These are phyloP conservation scores for Pleurotus tuoliensis DNA, from an alignment of 768 basidiomycete species.

Conservation along the genomic window DNA sequence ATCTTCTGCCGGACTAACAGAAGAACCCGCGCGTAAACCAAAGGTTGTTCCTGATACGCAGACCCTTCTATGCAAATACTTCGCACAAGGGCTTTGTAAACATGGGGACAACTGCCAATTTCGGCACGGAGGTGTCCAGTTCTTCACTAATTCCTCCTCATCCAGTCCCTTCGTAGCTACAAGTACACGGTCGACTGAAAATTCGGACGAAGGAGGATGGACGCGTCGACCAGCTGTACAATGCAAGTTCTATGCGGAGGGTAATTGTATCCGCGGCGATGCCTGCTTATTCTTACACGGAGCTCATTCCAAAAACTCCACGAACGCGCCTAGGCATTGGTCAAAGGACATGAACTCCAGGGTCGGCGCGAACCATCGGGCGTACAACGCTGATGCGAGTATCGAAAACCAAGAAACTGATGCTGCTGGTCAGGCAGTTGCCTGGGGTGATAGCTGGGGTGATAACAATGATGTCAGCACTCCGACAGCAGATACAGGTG, in stretches of 20 bases:
- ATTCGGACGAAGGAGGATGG: not conserved
- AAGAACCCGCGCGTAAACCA: slow-evolving; percentile 7
- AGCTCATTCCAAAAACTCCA: not conserved
- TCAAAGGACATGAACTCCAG: slow-evolving; percentile 1
- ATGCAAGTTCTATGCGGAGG: slow-evolving; percentile 9
- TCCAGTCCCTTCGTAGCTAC: slow-evolving; percentile 9
- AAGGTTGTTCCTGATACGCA: slow-evolving; percentile 17
- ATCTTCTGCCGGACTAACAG: too few species aligned
- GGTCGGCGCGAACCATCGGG: not conserved
- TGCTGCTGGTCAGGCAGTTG: not conserved
- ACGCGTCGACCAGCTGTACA: slow-evolving; percentile 1
- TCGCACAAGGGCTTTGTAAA: slow-evolving; percentile 31
- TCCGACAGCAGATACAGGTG: slow-evolving; percentile 3
- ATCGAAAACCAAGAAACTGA: too few species aligned
- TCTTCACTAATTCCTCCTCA: slow-evolving; percentile 31
- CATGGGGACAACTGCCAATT: slow-evolving; percentile 29
- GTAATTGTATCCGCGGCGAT: slow-evolving; percentile 6
- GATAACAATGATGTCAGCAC: not conserved
- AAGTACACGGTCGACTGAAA: not conserved
- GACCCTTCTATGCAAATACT: slow-evolving; percentile 38
- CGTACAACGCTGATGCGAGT: not conserved
- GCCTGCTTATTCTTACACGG: slow-evolving; percentile 6
- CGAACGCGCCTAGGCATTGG: not conserved
- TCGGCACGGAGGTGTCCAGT: slow-evolving; percentile 24
- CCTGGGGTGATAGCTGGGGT: slow-evolving; percentile 1